phyloP scores from a whole-genome alignment of 371 early-diverging fungal genomes.

The Mucor saturninus region DNA sequence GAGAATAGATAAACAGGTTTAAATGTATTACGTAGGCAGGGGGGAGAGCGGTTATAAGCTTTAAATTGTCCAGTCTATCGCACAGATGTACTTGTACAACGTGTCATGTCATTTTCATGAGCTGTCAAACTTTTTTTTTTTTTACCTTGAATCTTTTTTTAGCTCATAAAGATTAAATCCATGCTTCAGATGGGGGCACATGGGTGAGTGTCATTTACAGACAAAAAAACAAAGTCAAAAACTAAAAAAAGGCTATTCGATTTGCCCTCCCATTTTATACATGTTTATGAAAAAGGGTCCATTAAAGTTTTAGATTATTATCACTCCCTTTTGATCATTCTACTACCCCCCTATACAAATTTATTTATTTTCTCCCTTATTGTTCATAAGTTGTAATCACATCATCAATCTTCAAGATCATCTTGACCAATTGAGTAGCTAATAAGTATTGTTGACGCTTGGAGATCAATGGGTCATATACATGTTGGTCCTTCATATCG shows the following conservation, averaged over 20 bases:
- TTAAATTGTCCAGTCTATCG: not conserved
- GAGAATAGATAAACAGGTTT: constrained; percentile 5
- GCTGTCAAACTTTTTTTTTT: no score
- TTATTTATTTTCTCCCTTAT: constrained; percentile 7
- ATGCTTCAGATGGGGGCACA: no score
- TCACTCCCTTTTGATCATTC: not conserved
- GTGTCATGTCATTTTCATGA: not conserved
- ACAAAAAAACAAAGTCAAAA: not conserved
- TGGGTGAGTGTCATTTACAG: not conserved
- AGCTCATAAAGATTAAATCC: no score
- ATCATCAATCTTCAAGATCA: constrained; percentile 97
- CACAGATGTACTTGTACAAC: constrained; percentile 11
- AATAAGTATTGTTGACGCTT: constrained; percentile 98
- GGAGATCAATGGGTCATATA: constrained; percentile 98
- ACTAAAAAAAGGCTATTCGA: not conserved
- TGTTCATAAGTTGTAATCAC: constrained; percentile 68
- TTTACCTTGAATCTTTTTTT: not conserved
- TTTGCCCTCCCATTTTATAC: not conserved
- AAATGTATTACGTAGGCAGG: not conserved
- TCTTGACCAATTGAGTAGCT: constrained; percentile 98
- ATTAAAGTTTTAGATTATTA: not conserved
- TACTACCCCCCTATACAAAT: not conserved
- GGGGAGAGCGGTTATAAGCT: not conserved
- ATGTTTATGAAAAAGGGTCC: constrained; percentile 1
- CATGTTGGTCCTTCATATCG: constrained; percentile 97